Conservation (phyloP, 306 rosid genomes). For the Rubus idaeus region DNA sequence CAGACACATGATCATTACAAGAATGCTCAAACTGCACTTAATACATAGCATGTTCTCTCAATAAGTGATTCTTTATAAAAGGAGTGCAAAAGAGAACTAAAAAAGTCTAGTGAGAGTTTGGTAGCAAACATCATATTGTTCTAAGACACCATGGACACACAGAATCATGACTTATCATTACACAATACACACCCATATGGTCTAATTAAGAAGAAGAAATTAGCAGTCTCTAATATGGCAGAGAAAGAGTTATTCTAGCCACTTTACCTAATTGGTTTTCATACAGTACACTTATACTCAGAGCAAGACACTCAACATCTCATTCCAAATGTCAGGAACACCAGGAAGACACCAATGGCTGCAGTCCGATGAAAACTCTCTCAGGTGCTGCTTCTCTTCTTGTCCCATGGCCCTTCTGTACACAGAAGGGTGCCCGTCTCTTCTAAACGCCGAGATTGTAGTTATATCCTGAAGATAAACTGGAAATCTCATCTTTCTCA, state of each 20-base stretch:
- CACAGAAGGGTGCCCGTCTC: conserved; percentile 93
- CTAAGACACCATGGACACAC: background rate
- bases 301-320: conserved; percentile 73
- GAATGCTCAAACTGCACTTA: background rate
- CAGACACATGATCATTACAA: conserved; percentile 23
- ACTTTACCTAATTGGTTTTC: conserved; percentile 30
- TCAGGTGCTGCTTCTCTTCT: conserved; percentile 57
- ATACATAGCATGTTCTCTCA: conserved; percentile 2
- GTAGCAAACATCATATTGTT: conserved; percentile 25
- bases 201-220: conserved; percentile 27
- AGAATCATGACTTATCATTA: conserved; percentile 23
- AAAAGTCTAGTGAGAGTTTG: background rate
- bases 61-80: background rate
- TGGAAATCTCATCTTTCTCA: conserved; percentile 85
- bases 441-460: conserved; percentile 73
- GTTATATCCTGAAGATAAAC: conserved; percentile 86
- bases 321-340: conserved; percentile 96
- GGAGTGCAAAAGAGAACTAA: background rate
- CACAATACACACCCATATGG: conserved; percentile 2
- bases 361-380: conserved; percentile 78
- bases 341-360: conserved; percentile 99
- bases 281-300: conserved; percentile 24
- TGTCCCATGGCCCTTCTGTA: conserved; percentile 56
- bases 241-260: conserved; percentile 30
- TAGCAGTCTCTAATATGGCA: conserved; percentile 24